Evolutionary conservation across 192 early-diverging fungal species (phyloP), one percentile per base, ranked within the genome.

Genomic region (Coemansia sp.): DNA sequence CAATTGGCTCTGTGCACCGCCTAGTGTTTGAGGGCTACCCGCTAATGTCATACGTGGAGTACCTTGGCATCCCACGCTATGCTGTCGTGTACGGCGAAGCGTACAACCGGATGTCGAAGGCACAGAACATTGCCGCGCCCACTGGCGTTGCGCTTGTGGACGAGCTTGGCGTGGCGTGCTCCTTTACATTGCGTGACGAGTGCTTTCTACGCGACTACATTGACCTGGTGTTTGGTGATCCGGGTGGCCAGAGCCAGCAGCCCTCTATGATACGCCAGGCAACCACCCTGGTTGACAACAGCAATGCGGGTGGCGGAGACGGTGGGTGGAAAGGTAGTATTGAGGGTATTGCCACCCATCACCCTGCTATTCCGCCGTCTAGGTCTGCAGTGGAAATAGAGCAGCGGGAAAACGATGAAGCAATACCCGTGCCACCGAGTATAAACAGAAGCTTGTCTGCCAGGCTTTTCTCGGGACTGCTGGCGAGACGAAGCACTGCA

Each of bases 1-100:
- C 32, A 4, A 16, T 22, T 9, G 57, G 40, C 7, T 39, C 8
- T 8, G 8, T 59, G 38, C 57, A 59, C 38, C 57, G 8, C 5
- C 57, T 59, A 38, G 57, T 59, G 6, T 59, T 17, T 10, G 38
- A 59, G 8, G 57, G 37, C 0, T 59, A 59, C 11, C 57, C 57
- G 3, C 14, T 59, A 11, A 59, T 59, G 57, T 4, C 57, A 7
- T 22, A 59, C n/a, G 14, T 59, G 13, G 39, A 59, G 5, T 41
- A 39, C 16, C 16, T 11, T n/a, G 50, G n/a, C 7, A 64, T n/a
- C 37, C 11, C 48, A 17, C 10, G 32, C 16, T 41, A 38, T 19
- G 49, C 48, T 14, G 65, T 43, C 4, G 20, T 16, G 5, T 12
- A 42, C 7, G 20, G 65, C 3, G 44, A 16, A 0, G 44, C 53